Evolutionary conservation across 2,329 filamentous ascomycete species (phyloP).

Genomic region (Parafenestella ontariensis): DNA sequence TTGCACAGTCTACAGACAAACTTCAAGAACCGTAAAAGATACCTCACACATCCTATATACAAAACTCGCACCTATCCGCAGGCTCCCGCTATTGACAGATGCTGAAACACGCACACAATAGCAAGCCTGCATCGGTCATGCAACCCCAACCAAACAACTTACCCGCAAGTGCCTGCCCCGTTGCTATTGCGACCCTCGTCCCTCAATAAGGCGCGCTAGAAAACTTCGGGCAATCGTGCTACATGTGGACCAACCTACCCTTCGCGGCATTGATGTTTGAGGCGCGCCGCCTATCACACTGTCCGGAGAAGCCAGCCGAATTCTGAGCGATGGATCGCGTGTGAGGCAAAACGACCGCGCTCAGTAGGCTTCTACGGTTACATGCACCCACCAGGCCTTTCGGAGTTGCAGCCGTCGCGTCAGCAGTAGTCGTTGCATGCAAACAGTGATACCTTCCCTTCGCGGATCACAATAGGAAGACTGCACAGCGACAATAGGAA

Average conservation of each 20-base stretch:
- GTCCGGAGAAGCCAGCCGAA: not conserved
- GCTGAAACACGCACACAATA: slow-evolving; percentile 35
- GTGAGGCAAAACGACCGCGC: not conserved
- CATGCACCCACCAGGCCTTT: not conserved
- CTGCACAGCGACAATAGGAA: too few relatives aligned
- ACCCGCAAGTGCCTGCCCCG: slow-evolving; percentile 1
- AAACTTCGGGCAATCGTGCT: not conserved
- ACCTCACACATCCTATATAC: slow-evolving; percentile 14
- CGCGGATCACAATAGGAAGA: slow-evolving; percentile 9
- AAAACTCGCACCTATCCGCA: slow-evolving; percentile 4
- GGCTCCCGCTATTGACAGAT: slow-evolving; percentile 22
- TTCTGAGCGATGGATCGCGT: not conserved
- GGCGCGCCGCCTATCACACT: not conserved
- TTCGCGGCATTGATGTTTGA: not conserved
- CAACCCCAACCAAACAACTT: not conserved
- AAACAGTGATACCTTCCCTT: not conserved
- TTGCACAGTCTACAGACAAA: not conserved
- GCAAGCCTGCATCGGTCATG: slow-evolving; percentile 19
- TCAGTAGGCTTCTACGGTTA: not conserved
- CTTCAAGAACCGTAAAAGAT: not conserved
- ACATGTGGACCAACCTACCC: not conserved
- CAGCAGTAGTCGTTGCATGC: not conserved
- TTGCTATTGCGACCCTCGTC: slow-evolving; percentile 17
- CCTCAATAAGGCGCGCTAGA: slow-evolving; percentile 14
- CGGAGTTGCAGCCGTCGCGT: not conserved